A percentile compares a stretch with the other conserved stretches of the same genome.
Conservation (phyloP, 1,284 basidiomycete species). For the Cystobasidium sp. region DNA sequence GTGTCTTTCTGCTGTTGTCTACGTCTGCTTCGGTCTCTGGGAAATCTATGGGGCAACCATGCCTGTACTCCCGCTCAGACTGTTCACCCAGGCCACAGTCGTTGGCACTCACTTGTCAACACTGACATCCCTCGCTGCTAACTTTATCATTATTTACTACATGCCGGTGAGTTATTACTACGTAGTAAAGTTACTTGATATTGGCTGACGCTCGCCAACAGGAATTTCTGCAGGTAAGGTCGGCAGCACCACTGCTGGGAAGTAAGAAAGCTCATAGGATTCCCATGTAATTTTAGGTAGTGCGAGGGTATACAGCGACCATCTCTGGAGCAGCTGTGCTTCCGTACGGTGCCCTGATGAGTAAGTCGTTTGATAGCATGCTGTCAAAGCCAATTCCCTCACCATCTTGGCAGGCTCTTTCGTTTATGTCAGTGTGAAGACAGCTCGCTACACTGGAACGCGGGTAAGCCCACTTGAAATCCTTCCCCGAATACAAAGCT, state of each 20-base stretch:
- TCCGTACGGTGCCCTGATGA: constrained; percentile 6
- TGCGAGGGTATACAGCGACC: constrained; percentile 21
- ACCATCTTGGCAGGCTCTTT: not conserved
- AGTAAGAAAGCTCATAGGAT: not conserved
- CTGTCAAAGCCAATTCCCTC: too few species aligned
- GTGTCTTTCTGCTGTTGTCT: not conserved
- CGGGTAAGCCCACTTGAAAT: constrained; percentile 4
- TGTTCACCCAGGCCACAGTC: constrained; percentile 26
- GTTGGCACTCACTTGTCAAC: constrained; percentile 18
- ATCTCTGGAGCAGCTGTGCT: constrained; percentile 13
- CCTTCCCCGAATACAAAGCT: not conserved
- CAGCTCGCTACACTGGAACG: not conserved
- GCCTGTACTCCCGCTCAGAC: constrained; percentile 25
- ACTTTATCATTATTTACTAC: constrained; percentile 24
- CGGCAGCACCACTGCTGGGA: too few species aligned
- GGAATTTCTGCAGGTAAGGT: not conserved
- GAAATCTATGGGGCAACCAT: constrained; percentile 20
- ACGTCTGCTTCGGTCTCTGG: constrained; percentile 21
- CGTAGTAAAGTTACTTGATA: not conserved
- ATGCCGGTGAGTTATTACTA: too few species aligned
- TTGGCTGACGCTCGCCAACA: too few species aligned
- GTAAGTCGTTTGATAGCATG: not conserved
- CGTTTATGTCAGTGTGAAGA: constrained; percentile 16
- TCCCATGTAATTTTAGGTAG: constrained; percentile 8
- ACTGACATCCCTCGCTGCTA: constrained; percentile 20